Evolutionary conservation across 192 early-diverging fungal genomes (phyloP).

Genomic region (Glomus cerebriforme): DNA sequence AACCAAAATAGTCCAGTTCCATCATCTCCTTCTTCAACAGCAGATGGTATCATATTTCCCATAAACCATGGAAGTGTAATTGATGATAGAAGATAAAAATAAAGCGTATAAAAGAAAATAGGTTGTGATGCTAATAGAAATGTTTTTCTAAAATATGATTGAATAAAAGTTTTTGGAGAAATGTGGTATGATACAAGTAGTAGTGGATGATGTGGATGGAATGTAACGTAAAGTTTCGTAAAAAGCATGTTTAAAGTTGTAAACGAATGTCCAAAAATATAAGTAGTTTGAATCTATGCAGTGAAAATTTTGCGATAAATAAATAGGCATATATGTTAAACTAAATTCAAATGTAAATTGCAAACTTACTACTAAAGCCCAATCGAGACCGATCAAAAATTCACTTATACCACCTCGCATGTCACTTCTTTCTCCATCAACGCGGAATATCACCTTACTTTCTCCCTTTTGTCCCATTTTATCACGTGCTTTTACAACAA

Average conservation of each 20-base stretch:
- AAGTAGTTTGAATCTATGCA: not conserved
- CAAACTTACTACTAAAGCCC: constrained; percentile 55
- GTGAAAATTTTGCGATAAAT: not conserved
- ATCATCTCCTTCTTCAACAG: constrained; percentile 20
- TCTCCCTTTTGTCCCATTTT: constrained; percentile 49
- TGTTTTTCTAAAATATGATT: constrained; percentile 12
- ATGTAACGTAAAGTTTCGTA: constrained; percentile 35
- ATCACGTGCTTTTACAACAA: constrained; percentile 67
- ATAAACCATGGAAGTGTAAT: constrained; percentile 68
- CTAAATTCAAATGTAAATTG: constrained; percentile 32
- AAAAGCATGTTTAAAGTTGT: not conserved
- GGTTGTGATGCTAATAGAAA: constrained; percentile 31
- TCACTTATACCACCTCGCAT: constrained; percentile 70
- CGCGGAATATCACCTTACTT: constrained; percentile 60
- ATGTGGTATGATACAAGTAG: constrained; percentile 4
- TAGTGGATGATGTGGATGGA: constrained; percentile 36
- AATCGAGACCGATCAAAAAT: constrained; percentile 68
- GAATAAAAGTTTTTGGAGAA: constrained; percentile 34
- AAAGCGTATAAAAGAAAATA: constrained; percentile 37
- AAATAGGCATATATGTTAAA: not conserved
- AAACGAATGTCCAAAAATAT: not conserved
- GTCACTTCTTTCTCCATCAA: constrained; percentile 60
- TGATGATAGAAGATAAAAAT: constrained; percentile 44
- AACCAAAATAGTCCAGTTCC: constrained; percentile 56
- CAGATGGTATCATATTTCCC: constrained; percentile 68